These are phyloP conservation scores for Rhodomyrtus psidioides DNA, from an alignment of 441 rosid species.

Conservation along the genomic window DNA sequence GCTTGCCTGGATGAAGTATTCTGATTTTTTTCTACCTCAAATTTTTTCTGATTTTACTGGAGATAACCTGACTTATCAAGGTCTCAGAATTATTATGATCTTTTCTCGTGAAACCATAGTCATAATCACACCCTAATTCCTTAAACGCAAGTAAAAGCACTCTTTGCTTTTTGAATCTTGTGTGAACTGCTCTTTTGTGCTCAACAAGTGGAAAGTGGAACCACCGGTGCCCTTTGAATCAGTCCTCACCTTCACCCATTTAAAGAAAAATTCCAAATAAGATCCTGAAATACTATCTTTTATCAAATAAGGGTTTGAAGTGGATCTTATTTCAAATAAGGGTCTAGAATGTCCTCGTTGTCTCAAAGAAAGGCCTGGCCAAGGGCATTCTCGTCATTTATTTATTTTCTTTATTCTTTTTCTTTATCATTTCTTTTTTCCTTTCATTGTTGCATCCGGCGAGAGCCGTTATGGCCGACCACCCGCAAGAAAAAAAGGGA, in stretches of 20 bases:
- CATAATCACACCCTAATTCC: neutral
- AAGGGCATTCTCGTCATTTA: too few species aligned
- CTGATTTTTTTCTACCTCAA: neutral
- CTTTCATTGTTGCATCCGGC: too few species aligned
- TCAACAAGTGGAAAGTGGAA: constrained; percentile 12
- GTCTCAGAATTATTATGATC: constrained; percentile 5
- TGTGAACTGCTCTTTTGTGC: constrained; percentile 12
- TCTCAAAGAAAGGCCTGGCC: too few species aligned
- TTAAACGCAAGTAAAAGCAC: constrained; percentile 4
- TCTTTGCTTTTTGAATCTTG: constrained; percentile 11
- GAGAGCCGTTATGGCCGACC: too few species aligned
- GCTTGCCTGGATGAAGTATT: neutral
- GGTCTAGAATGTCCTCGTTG: too few species aligned
- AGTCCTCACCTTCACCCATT: constrained; percentile 3
- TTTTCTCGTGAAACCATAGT: neutral
- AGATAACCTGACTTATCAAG: neutral
- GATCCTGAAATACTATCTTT: too few species aligned
- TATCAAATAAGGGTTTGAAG: too few species aligned
- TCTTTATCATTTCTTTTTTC: too few species aligned
- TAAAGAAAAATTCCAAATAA: neutral
- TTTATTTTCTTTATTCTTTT: too few species aligned
- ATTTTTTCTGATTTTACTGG: neutral
- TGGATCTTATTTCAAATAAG: too few species aligned
- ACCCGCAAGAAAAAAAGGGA: too few species aligned
- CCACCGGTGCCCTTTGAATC: constrained; percentile 11